Percentiles rank a stretch among this genome's conserved stretches.
phyloP scores from a whole-genome alignment of 768 basidiomycete species.

The Clathrus columnatus region DNA sequence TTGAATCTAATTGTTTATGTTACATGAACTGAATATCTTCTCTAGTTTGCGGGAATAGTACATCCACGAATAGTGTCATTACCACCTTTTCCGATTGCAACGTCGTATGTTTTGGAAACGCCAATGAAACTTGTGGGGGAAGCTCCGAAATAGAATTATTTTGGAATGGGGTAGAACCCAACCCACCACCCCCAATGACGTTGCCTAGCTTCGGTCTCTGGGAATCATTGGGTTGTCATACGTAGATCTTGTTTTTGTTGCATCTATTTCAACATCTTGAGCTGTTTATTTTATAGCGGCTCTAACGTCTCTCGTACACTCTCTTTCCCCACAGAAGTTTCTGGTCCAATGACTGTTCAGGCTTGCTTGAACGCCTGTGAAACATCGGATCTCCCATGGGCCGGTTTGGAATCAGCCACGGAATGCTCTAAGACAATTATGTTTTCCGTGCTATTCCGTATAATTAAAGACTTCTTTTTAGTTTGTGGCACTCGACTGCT shows the following conservation, averaged over 20 bases:
- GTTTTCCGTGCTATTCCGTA: neutral
- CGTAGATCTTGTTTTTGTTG: conserved; percentile 26
- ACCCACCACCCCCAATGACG: conserved; percentile 44
- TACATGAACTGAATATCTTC: neutral
- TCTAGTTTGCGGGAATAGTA: conserved; percentile 54
- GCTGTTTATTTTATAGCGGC: no score
- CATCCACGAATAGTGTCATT: conserved; percentile 37
- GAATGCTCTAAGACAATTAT: conserved; percentile 42
- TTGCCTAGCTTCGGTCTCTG: conserved; percentile 51
- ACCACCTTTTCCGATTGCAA: conserved; percentile 47
- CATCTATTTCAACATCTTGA: conserved; percentile 21
- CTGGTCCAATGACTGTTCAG: conserved; percentile 42
- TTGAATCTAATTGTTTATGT: neutral
- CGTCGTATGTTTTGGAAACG: conserved; percentile 51
- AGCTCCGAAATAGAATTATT: conserved; percentile 52
- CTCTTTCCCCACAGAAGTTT: conserved; percentile 16
- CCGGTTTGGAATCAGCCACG: conserved; percentile 34
- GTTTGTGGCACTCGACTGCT: no score
- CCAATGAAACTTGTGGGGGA: conserved; percentile 51
- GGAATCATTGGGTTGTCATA: conserved; percentile 65
- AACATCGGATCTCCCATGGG: conserved; percentile 34
- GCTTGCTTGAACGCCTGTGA: conserved; percentile 57
- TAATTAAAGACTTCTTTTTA: no score
- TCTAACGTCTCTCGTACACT: conserved; percentile 8
- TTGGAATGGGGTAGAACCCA: conserved; percentile 50